Base-by-base conservation (phyloP, 1,139 yeast genomes). In the Kluyveromyces marxianus region DNA sequence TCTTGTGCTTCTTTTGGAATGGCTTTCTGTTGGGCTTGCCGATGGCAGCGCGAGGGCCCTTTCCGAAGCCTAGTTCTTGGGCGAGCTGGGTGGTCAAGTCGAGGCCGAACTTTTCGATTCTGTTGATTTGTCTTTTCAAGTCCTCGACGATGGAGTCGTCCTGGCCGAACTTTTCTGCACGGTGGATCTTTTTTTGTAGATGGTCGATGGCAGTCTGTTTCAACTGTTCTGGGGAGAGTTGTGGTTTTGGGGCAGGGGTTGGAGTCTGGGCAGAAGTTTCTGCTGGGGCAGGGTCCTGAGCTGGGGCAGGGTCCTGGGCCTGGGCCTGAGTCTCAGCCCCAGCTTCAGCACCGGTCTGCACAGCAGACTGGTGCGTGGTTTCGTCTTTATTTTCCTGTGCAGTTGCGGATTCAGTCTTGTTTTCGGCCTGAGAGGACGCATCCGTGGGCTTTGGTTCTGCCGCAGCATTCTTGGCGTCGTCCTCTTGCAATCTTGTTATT, bases 81-180 rank as follows among this genome's bases (percentile, higher is more conserved):
- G 89, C 88, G 54, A 83, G 69, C 6, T 83, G 75, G 42, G 86
- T 80, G 47, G 82, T 82, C 30, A 74, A 66, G 51, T 82, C 84
- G 46, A 88, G 79, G 26, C 97, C 97, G 59, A 88, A 89, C 69
- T 86, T 87, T 61, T 83, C 83, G 52, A 88, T 79, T 59, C 97
- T 77, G 32, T 71, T 72, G 57, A 85, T 72, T 54, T 84, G 75
- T 65, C 78, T 69, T 62, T 81, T 71, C 64, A 83, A 58, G 44
- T 65, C 51, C 36, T 69, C 69, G 31, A 65, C 60, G 2, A 65
- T 65, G 34, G 70, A 69, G 41, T 73, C 77, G 48, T 77, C 83
- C 50, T 76, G 77, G 35, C 92, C 92, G 58, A 88, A 89, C 63
- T 87, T 84, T 60, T 77, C 77, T 26, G 90, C 86, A 59, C 97